phyloP scores from a whole-genome alignment of 257 asterid species.

The Echites panduratus region DNA sequence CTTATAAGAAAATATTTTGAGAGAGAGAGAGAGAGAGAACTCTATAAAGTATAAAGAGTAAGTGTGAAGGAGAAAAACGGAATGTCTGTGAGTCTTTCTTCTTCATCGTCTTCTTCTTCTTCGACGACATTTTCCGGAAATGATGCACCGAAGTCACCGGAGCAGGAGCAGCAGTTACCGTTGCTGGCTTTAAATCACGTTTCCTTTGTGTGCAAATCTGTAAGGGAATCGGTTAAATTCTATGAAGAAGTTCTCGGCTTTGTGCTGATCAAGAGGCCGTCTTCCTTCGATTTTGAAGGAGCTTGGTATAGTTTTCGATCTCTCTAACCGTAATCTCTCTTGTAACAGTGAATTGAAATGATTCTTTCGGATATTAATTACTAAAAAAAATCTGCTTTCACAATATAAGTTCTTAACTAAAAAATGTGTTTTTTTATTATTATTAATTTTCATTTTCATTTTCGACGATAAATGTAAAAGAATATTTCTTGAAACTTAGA shows the following conservation, averaged over 20 bases:
- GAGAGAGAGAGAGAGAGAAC: background rate
- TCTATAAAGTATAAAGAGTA: no score
- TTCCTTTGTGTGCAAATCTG: slow-evolving; percentile 69
- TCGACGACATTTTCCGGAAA: background rate
- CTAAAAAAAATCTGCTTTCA: no score
- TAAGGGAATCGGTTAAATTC: slow-evolving; percentile 44
- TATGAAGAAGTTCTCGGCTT: slow-evolving; percentile 69
- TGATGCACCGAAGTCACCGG: background rate
- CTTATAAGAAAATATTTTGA: no score
- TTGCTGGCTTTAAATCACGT: slow-evolving; percentile 61
- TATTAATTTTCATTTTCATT: no score
- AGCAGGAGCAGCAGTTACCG: slow-evolving; percentile 38
- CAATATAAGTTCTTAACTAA: no score
- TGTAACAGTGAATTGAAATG: no score
- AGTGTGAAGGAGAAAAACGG: background rate
- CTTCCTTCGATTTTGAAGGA: slow-evolving; percentile 80
- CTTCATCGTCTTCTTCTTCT: slow-evolving; percentile 12
- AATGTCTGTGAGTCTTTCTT: slow-evolving; percentile 7
- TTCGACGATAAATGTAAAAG: no score
- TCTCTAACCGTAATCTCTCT: no score
- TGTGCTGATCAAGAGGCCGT: slow-evolving; percentile 69
- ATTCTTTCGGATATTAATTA: no score
- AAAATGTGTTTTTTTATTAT: no score
- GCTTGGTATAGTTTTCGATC: no score
- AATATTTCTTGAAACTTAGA: no score